Conservation (phyloP, 2,329 filamentous ascomycete species). For the Aspergillus japonicus region DNA sequence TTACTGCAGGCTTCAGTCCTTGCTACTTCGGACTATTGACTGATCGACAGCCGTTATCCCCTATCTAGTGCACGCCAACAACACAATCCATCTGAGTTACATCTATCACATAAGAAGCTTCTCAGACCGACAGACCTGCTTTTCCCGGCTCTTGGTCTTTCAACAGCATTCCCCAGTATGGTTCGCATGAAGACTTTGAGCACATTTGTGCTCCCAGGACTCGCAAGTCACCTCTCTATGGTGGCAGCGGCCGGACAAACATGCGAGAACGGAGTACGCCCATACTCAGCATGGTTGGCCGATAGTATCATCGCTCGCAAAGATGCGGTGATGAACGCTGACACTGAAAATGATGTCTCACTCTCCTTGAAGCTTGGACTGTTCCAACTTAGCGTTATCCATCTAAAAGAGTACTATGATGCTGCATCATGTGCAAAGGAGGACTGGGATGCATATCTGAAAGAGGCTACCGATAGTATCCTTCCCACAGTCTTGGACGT, state of each 20-base stretch:
- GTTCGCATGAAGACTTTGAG: neutral
- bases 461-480: slow-evolving; percentile 21
- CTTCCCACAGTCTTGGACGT: slow-evolving; percentile 18
- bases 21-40: neutral
- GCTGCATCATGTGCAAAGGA: slow-evolving; percentile 11
- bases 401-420: slow-evolving; percentile 16
- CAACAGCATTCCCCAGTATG: neutral
- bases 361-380: slow-evolving; percentile 22
- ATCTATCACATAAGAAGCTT: neutral
- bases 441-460: slow-evolving; percentile 23
- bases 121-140: neutral
- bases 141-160: neutral
- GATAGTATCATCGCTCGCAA: slow-evolving; percentile 27
- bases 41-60: neutral
- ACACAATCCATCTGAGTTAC: neutral
- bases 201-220: neutral
- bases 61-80: neutral
- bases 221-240: neutral
- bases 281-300: slow-evolving; percentile 29
- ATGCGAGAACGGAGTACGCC: slow-evolving; percentile 8
- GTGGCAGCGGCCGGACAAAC: neutral
- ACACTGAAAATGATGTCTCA: slow-evolving; percentile 10
- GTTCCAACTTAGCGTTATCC: slow-evolving; percentile 26
- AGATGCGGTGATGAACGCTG: slow-evolving; percentile 17
- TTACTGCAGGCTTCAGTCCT: neutral